Evolutionary conservation across 2,329 filamentous ascomycete genomes (phyloP).

Genomic region (Phyllosticta paracitricarpa): DNA sequence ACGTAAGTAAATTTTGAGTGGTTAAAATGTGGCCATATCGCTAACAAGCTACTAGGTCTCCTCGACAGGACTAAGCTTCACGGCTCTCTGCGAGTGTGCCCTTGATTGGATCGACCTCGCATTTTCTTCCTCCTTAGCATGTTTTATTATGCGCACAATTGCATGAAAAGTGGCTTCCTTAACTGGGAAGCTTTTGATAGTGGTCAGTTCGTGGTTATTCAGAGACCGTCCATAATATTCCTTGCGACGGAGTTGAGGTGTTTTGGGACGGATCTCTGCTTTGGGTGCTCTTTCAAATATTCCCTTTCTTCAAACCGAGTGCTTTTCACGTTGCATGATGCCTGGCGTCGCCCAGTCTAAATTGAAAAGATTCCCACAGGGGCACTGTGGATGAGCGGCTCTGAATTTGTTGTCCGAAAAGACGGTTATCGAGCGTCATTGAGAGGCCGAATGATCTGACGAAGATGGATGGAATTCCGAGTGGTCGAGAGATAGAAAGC

Average conservation of each 20-base stretch:
- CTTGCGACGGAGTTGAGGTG: neutral
- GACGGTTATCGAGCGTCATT: neutral
- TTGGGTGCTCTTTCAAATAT: neutral
- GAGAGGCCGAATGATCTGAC: neutral
- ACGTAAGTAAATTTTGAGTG: constrained; percentile 15
- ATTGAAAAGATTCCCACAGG: neutral
- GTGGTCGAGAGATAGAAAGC: neutral
- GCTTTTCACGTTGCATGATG: neutral
- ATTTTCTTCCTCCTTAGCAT: neutral
- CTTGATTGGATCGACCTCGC: constrained; percentile 6
- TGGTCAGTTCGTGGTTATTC: neutral
- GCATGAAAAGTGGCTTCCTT: neutral
- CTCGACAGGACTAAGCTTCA: constrained; percentile 5
- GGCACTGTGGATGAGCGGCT: neutral
- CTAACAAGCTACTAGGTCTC: neutral
- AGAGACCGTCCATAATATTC: neutral
- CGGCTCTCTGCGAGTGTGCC: constrained; percentile 4
- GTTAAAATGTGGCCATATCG: neutral
- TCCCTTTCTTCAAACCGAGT: neutral
- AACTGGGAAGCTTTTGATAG: neutral
- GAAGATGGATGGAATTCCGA: neutral
- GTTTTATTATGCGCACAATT: neutral
- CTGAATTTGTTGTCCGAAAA: neutral
- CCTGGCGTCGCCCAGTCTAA: neutral
- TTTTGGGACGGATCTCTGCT: neutral